Base-by-base conservation (phyloP, 1,139 yeast species). In the Debaryomyces singareniensis region DNA sequence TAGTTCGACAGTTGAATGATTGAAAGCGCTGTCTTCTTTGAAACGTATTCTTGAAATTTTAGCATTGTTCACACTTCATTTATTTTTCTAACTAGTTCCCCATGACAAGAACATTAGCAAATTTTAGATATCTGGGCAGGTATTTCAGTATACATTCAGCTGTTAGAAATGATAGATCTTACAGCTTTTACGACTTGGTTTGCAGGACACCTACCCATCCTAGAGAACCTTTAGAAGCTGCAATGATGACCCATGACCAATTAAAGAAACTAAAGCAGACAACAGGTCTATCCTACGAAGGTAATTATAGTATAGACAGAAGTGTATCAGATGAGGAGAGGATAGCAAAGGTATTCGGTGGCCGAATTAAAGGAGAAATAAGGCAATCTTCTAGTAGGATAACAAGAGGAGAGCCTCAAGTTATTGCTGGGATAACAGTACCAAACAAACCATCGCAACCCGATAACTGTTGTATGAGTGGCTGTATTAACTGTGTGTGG, bases 401-500 rank as follows among this genome's bases (percentile, higher is more conserved):
- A 10, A 47, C 58, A 4, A 48, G 68, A 21, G 68, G 69, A 4
- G 53, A 61, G 28, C 65, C 73, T 1, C 43, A 54, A 24, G 42
- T 45, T 2, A 75, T 89, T 5, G 89, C 78, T 0, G 96, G 96
- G 0, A 61, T 89, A 0, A 53, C 52, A 3, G 95, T 91, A 0
- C 96, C 96, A 2, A 75, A 72, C 12, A 71, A 69, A 46, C 98
- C 98, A 1, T 65, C 61, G 4, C 95, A 86, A 45, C 97, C 97
- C 2, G 95, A 87, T 45, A 87, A 89, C 53, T 91, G 98, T 53
- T 91, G 98, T 53, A 87, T 87, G 95, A 80, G 94, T 39, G 98
- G 98, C 2, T 91, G 98, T 53, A 77, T 86, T 24, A 85, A 89
- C 54, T 91, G 98, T 55, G 97, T 91, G 2, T 91, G 97, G 97